A percentile compares a stretch with the other conserved stretches of the same genome.
phyloP scores from a whole-genome alignment of 352 stramenopile species.

The Pythium aristosporum region DNA sequence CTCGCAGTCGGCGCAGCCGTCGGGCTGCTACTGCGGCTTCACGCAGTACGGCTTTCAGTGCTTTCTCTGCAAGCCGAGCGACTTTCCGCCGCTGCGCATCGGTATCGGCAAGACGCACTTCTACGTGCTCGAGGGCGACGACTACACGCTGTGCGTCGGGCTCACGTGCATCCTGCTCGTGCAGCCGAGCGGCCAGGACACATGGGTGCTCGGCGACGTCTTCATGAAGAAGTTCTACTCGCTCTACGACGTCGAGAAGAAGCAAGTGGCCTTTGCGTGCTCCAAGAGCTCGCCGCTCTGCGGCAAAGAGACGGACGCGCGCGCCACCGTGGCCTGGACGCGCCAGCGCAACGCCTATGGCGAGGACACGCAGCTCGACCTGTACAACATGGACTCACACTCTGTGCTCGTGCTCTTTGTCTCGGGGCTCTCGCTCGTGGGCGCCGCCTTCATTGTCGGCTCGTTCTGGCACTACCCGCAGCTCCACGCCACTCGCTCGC shows the following conservation, averaged over 20 bases:
- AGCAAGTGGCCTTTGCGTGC: constrained; percentile 86
- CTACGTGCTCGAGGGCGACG: constrained; percentile 60
- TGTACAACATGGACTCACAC: constrained; percentile 76
- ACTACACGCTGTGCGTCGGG: constrained; percentile 82
- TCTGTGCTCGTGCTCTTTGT: constrained; percentile 73
- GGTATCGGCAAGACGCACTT: constrained; percentile 61
- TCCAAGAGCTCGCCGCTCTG: constrained; percentile 43
- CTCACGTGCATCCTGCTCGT: constrained; percentile 75
- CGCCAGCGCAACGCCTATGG: constrained; percentile 9
- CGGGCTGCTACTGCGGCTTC: constrained; percentile 77
- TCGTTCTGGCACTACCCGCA: constrained; percentile 69
- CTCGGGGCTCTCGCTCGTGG: constrained; percentile 65
- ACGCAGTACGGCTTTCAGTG: constrained; percentile 83
- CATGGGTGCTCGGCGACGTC: constrained; percentile 97
- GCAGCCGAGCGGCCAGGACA: constrained; percentile 75
- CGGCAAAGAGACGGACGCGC: constrained; percentile 39
- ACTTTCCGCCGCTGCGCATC: constrained; percentile 70
- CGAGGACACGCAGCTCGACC: constrained; percentile 47
- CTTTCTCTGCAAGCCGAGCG: constrained; percentile 60
- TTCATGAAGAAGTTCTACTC: constrained; percentile 97
- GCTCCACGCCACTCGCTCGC: constrained; percentile 48
- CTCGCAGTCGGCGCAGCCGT: constrained; percentile 53
- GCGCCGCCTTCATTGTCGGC: constrained; percentile 58
- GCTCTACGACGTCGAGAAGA: constrained; percentile 88
- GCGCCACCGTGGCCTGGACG: constrained; percentile 11